Conservation (phyloP, 306 rosid species). For the Quercus agrifolia region DNA sequence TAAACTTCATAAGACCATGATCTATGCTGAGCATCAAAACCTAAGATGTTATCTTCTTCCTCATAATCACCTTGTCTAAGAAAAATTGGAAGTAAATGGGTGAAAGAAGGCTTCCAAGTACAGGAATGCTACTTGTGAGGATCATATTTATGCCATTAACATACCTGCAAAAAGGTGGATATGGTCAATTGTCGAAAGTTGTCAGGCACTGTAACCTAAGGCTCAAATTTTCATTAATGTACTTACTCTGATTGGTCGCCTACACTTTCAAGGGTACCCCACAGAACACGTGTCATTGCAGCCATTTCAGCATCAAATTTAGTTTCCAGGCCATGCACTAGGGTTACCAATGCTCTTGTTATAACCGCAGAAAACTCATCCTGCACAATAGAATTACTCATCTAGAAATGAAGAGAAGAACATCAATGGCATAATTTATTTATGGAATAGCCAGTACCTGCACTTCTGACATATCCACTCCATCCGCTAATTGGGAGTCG, state of each 20-base stretch:
- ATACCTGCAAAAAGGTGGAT: constrained; percentile 58
- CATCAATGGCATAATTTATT: not conserved
- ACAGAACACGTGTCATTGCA: constrained; percentile 91
- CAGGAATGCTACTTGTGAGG: constrained; percentile 87
- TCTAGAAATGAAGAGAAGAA: constrained; percentile 25
- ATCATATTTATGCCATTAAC: constrained; percentile 94
- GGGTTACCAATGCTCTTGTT: constrained; percentile 89
- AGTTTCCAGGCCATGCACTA: constrained; percentile 92
- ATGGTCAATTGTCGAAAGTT: constrained; percentile 18
- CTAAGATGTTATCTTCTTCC: constrained; percentile 1
- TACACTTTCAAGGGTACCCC: constrained; percentile 93
- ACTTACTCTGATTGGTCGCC: constrained; percentile 99
- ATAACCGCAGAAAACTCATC: constrained; percentile 96
- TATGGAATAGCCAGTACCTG: constrained; percentile 55
- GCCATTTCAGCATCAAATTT: constrained; percentile 98
- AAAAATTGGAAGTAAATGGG: constrained; percentile 96
- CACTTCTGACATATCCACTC: constrained; percentile 94
- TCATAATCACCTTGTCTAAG: constrained; percentile 77
- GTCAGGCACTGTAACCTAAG: constrained; percentile 4
- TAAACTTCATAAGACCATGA: constrained; percentile 18
- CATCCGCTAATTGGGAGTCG: constrained; percentile 68
- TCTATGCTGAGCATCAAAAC: constrained; percentile 13
- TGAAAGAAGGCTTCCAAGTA: constrained; percentile 91
- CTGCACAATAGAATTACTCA: constrained; percentile 39
- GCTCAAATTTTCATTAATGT: constrained; percentile 2